Conservation (phyloP, 345 rosid genomes). For the Citrus unshiu region DNA sequence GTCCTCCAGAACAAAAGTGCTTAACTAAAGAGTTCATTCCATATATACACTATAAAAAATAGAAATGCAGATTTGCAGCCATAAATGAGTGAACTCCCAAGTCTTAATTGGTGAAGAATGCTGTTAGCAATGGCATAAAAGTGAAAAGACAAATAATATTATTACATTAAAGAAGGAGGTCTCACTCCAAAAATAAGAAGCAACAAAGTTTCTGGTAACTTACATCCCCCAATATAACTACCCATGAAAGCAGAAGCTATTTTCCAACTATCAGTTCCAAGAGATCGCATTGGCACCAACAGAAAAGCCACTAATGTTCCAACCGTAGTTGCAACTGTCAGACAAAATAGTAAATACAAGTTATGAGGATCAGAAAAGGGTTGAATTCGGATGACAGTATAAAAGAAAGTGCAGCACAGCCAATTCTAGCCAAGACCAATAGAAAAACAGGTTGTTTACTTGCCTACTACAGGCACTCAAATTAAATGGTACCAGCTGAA, state of each 20-base stretch:
- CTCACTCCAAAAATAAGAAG: conserved; percentile 15
- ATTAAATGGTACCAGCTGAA: neutral
- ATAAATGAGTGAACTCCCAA: neutral
- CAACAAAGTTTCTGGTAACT: conserved; percentile 21
- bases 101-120: neutral
- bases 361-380: neutral
- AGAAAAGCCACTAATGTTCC: conserved; percentile 73
- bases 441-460: neutral
- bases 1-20: neutral
- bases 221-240: conserved; percentile 81
- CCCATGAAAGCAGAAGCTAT: conserved; percentile 95
- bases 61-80: neutral
- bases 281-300: conserved; percentile 83
- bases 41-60: neutral
- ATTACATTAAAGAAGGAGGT: conserved; percentile 8
- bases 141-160: neutral
- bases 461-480: neutral
- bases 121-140: neutral
- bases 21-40: neutral
- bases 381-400: neutral
- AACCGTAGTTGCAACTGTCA: conserved; percentile 62
- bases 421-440: neutral
- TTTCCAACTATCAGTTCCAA: conserved; percentile 88
- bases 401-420: neutral
- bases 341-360: conserved; percentile 7